Evolutionary conservation across 2,329 filamentous ascomycete species (phyloP).

Genomic region (Aspergillus quadrilineatus): DNA sequence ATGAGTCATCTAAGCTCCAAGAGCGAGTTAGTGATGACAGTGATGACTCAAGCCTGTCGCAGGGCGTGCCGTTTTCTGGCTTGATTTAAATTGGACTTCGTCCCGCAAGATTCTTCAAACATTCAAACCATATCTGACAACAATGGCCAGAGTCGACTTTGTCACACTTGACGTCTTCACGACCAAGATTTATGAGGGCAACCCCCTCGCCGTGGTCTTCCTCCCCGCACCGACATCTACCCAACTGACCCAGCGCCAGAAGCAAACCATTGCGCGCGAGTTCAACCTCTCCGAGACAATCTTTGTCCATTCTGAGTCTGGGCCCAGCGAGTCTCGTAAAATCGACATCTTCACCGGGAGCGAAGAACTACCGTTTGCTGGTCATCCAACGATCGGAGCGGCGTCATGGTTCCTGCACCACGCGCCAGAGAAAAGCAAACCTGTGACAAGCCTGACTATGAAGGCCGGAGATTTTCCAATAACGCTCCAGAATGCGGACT

Average conservation of each 20-base stretch:
- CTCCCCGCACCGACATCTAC: slow-evolving; percentile 35
- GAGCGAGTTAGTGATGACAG: neutral
- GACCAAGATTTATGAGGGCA: slow-evolving; percentile 46
- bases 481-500: slow-evolving; percentile 10
- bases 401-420: slow-evolving; percentile 46
- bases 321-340: slow-evolving; percentile 20
- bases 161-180: slow-evolving; percentile 44
- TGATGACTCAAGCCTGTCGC: neutral
- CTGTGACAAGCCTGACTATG: slow-evolving; percentile 46
- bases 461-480: slow-evolving; percentile 60
- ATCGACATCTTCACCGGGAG: slow-evolving; percentile 57
- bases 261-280: slow-evolving; percentile 55
- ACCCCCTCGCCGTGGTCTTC: slow-evolving; percentile 57
- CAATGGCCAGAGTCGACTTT: slow-evolving; percentile 7
- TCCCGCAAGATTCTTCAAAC: neutral
- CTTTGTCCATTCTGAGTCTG: slow-evolving; percentile 46
- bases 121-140: neutral
- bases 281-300: slow-evolving; percentile 61
- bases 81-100: neutral
- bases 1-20: too few relatives aligned
- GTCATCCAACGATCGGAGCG: slow-evolving; percentile 59
- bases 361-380: slow-evolving; percentile 57
- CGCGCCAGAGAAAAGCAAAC: slow-evolving; percentile 18
- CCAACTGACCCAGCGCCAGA: slow-evolving; percentile 46
- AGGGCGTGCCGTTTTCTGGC: neutral